Conservation (phyloP, 176 grass and related monocot species). For the Triticum turgidum region DNA sequence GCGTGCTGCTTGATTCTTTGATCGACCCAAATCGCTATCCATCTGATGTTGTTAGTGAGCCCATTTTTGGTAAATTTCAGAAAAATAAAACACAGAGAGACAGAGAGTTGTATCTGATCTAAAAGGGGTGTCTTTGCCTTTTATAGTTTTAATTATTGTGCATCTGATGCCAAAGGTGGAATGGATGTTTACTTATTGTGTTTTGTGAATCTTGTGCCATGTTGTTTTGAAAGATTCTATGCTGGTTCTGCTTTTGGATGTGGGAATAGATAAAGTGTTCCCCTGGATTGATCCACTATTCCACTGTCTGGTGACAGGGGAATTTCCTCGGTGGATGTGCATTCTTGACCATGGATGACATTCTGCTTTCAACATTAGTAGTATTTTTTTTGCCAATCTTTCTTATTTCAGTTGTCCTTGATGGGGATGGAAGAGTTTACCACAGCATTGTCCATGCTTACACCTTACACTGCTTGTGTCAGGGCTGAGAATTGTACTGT, state of each 20-base stretch:
- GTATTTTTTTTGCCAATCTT: neutral
- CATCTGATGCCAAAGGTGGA: neutral
- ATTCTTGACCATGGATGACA: neutral
- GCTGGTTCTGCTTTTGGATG: neutral
- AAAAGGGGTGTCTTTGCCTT: neutral
- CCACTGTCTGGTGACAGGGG: neutral
- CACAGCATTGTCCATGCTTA: neutral
- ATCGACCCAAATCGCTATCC: neutral
- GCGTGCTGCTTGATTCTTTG: neutral
- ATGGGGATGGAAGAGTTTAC: neutral
- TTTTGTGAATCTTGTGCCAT: neutral
- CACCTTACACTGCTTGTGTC: neutral
- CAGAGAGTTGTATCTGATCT: neutral
- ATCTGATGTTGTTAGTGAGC: neutral
- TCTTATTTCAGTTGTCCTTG: neutral
- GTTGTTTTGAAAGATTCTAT: neutral
- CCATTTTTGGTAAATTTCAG: neutral
- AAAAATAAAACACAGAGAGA: neutral
- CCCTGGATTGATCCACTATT: conserved; percentile 8
- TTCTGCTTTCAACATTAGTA: neutral
- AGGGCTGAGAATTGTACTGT: neutral
- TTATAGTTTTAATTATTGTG: neutral
- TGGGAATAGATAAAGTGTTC: neutral
- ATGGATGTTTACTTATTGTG: neutral
- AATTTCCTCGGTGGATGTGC: neutral